Conservation (phyloP, 495 filamentous ascomycete species). For the Mytilinidion resinicola region DNA sequence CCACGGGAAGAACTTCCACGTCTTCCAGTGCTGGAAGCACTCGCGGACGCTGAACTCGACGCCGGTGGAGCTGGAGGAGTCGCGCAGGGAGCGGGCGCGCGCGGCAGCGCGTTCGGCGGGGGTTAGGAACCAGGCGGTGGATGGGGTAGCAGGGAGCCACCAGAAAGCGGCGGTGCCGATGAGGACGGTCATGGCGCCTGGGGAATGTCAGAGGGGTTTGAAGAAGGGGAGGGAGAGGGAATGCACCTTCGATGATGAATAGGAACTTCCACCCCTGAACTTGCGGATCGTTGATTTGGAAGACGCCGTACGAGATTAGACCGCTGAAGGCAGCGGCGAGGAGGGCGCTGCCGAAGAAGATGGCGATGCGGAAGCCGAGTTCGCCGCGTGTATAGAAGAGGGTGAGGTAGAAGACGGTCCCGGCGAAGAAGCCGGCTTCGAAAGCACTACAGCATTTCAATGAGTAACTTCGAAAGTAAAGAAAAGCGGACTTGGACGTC, state of each 20-base stretch:
- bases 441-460: slow-evolving; percentile 2
- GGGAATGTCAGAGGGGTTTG: no score
- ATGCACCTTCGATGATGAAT: slow-evolving; percentile 19
- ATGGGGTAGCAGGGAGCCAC: slow-evolving; percentile 25
- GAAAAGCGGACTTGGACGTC: neutral
- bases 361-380: slow-evolving; percentile 30
- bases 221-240: neutral
- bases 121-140: slow-evolving; percentile 29
- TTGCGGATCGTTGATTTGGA: slow-evolving; percentile 21
- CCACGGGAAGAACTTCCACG: slow-evolving; percentile 8
- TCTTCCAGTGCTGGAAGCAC: slow-evolving; percentile 10
- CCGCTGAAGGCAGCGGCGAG: slow-evolving; percentile 26
- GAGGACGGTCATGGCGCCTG: slow-evolving; percentile 25
- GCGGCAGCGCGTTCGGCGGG: slow-evolving; percentile 29
- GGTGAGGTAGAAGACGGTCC: slow-evolving; percentile 32
- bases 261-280: slow-evolving; percentile 26
- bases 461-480: neutral
- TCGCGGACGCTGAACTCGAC: slow-evolving; percentile 14
- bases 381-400: slow-evolving; percentile 41
- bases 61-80: slow-evolving; percentile 24
- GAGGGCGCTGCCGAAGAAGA: slow-evolving; percentile 25
- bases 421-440: slow-evolving; percentile 30
- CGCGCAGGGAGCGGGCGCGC: slow-evolving; percentile 1
- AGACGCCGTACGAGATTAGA: slow-evolving; percentile 31
- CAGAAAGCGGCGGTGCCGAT: slow-evolving; percentile 23